Conservation (phyloP, 129 eudicot genomes). For the Smallanthus sonchifolius region DNA sequence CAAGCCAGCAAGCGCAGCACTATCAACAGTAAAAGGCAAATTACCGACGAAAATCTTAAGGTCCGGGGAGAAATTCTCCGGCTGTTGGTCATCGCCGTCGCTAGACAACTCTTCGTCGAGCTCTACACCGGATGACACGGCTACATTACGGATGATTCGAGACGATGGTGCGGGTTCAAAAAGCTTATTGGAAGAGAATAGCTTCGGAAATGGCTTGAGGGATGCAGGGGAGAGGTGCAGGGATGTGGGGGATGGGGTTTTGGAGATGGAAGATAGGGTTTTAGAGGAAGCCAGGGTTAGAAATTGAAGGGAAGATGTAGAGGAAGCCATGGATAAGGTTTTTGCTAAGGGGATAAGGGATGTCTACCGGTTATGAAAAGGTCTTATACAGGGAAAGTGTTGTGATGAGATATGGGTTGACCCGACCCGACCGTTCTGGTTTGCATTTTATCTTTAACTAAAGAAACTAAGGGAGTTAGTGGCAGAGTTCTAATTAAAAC, state of each 20-base stretch:
- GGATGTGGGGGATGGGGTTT: conserved; percentile 33
- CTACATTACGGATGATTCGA: conserved; percentile 36
- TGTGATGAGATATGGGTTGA: background rate
- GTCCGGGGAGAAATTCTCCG: conserved; percentile 62
- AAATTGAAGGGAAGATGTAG: conserved; percentile 48
- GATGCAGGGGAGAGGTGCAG: conserved; percentile 36
- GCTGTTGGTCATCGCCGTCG: conserved; percentile 27
- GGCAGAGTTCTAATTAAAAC: no score
- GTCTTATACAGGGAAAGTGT: background rate
- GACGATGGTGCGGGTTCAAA: conserved; percentile 22
- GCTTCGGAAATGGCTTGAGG: conserved; percentile 39
- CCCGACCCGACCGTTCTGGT: conserved; percentile 33
- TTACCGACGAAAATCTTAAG: conserved; percentile 83
- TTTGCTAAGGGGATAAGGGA: conserved; percentile 23
- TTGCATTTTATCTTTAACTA: background rate
- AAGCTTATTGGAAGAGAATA: conserved; percentile 25
- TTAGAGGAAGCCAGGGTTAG: conserved; percentile 52
- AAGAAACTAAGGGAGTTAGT: no score
- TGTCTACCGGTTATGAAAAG: background rate
- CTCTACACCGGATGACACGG: conserved; percentile 51
- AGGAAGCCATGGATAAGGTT: conserved; percentile 53
- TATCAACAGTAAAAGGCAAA: conserved; percentile 77
- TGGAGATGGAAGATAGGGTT: conserved; percentile 41
- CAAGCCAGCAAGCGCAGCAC: conserved; percentile 80
- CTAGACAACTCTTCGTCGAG: conserved; percentile 31